Evolutionary conservation across 1,284 basidiomycete genomes (phyloP), one percentile per base, ranked within the genome.

Genomic region (Phylloporus sp.): DNA sequence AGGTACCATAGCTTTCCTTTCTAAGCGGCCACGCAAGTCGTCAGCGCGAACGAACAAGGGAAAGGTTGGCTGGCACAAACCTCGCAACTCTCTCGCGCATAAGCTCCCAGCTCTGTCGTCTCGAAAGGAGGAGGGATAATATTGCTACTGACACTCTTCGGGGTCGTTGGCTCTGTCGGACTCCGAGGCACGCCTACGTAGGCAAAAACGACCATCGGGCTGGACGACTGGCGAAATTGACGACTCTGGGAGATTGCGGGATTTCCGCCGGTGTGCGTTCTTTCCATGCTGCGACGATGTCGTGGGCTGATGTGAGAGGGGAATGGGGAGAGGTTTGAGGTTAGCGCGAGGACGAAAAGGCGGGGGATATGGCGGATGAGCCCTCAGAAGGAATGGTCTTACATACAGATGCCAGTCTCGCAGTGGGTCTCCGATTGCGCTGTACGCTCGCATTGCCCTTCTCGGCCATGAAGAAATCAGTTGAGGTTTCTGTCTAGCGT

Each of bases 1-100:
- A 97, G 87, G 76, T 95, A 97, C 91, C 93, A 97, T 1, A 97
- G 81, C 20, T 90, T 83, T 19, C 95, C 95, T 52, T 94, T 91
- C 92, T 89, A 14, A 94, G 82, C 2, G 94, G 93, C 95, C 96
- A 62, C 72, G 70, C 66, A 67, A 68, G 66, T 62, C 25, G 57
- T 74, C 66, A 75, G 66, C 37, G 15, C 11, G 73, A 66, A 85
- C 82, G 52, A 81, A 80, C 62, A 73, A 67, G 65, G 25, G 27
- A 45, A 3, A 45, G 17, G 45, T n/a, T n/a, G n/a, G n/a, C 23
- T 12, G 35, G 23, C 45, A 75, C 86, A 78, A 71, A 89, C 89
- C 80, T 89, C 87, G 64, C 79, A 78, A 70, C 75, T 81, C 11
- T 80, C 77, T 39, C 82, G 72, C 41, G 81, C 81, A 60, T 83